phyloP scores from a whole-genome alignment of 192 early-diverging fungal genomes.

The Phycomyces nitens region DNA sequence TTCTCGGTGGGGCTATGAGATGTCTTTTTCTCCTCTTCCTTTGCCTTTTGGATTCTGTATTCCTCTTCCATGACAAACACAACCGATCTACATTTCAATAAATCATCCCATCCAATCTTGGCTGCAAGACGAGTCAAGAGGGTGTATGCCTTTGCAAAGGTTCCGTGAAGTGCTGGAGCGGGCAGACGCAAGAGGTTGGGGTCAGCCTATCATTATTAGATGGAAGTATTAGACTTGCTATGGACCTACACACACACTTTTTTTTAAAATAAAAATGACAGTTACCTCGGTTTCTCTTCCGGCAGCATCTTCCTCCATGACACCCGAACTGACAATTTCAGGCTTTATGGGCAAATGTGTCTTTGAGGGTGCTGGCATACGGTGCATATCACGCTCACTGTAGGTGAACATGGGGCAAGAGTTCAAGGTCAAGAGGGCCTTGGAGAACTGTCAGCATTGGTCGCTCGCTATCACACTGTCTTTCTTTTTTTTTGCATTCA shows the following conservation, averaged over 20 bases:
- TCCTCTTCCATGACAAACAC: conserved; percentile 99
- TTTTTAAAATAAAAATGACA: no score
- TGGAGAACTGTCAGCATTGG: neutral
- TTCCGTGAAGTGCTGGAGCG: conserved; percentile 86
- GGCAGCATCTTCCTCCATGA: conserved; percentile 55
- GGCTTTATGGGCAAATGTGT: conserved; percentile 86
- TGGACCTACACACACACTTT: no score
- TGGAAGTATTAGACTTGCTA: neutral
- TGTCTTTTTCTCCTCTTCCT: conserved; percentile 62
- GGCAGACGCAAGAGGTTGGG: conserved; percentile 78
- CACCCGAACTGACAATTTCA: conserved; percentile 59
- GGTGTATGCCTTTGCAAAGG: conserved; percentile 86
- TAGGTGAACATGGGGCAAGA: conserved; percentile 99
- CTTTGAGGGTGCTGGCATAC: conserved; percentile 86
- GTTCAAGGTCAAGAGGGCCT: conserved; percentile 93
- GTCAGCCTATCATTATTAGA: conserved; percentile 37
- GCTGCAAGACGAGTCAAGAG: conserved; percentile 76
- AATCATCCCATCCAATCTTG: conserved; percentile 94
- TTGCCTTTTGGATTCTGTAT: conserved; percentile 73
- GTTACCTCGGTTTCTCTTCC: conserved; percentile 53
- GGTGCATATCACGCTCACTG: conserved; percentile 80
- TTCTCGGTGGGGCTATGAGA: conserved; percentile 7
- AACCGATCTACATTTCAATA: conserved; percentile 76
- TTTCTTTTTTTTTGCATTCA: neutral
- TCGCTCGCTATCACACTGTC: neutral